These are phyloP conservation scores for Mycena floridula DNA, from an alignment of 768 basidiomycete species.

Conservation along the genomic window DNA sequence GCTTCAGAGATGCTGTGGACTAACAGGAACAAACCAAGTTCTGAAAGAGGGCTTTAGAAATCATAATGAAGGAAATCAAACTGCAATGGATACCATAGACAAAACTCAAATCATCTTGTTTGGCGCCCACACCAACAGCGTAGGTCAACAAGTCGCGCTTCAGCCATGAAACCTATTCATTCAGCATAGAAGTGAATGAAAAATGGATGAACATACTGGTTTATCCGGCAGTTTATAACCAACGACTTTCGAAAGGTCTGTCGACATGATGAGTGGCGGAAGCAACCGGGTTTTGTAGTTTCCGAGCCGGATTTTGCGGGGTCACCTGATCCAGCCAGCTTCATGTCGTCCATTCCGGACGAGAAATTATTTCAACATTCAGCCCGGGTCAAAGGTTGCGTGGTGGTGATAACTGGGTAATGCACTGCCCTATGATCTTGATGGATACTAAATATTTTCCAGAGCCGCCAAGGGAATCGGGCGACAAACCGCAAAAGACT, in stretches of 20 bases:
- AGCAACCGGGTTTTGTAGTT: background rate
- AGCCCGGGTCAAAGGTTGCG: constrained; percentile 35
- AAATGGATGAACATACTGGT: constrained; percentile 35
- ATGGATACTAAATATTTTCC: background rate
- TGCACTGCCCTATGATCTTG: background rate
- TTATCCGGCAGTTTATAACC: constrained; percentile 47
- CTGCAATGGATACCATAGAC: constrained; percentile 62
- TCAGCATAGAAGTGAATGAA: background rate
- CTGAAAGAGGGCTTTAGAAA: background rate
- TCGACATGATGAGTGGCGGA: constrained; percentile 30
- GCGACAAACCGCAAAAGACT: constrained; percentile 41
- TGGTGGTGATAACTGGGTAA: constrained; percentile 42
- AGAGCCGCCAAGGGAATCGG: constrained; percentile 52
- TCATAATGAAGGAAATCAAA: background rate
- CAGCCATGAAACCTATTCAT: constrained; percentile 70
- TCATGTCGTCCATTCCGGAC: constrained; percentile 43
- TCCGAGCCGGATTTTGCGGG: background rate
- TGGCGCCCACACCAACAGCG: constrained; percentile 77
- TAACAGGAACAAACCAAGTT: background rate
- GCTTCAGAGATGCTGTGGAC: background rate
- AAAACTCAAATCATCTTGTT: constrained; percentile 60
- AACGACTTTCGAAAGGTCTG: constrained; percentile 62
- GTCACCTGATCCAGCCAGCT: background rate
- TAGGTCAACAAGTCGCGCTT: constrained; percentile 78
- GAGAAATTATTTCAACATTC: constrained; percentile 36